phyloP scores from a whole-genome alignment of 2,329 filamentous ascomycete genomes.

The Rutstroemia sp. region DNA sequence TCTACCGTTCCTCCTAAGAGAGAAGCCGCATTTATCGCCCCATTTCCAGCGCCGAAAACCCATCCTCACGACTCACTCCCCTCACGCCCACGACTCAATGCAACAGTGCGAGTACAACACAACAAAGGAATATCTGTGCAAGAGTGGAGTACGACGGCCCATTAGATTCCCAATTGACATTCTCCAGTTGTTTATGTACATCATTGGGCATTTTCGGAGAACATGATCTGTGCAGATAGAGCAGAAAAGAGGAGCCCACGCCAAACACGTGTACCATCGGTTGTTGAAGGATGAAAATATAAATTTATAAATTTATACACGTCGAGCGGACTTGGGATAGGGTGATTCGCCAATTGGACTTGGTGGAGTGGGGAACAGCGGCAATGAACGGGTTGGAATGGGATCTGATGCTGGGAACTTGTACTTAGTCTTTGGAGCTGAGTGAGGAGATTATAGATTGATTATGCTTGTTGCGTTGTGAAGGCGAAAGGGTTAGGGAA shows the following conservation, averaged over 20 bases:
- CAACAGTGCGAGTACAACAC: not conserved
- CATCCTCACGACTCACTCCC: too few relatives aligned
- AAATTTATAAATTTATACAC: not conserved
- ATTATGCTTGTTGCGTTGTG: constrained; percentile 5
- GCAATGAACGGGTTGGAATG: not conserved
- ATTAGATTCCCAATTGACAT: not conserved
- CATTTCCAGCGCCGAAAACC: too few relatives aligned
- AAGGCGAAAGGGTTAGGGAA: not conserved
- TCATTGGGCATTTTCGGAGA: constrained; percentile 1
- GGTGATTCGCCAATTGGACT: not conserved
- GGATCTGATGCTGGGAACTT: not conserved
- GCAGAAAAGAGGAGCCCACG: not conserved
- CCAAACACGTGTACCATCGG: not conserved
- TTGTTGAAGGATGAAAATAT: not conserved
- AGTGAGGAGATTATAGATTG: not conserved
- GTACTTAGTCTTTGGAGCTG: not conserved
- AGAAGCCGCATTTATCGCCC: constrained; percentile 1
- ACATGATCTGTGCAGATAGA: not conserved
- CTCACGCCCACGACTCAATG: not conserved
- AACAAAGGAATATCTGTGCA: not conserved
- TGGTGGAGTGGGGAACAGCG: constrained; percentile 4
- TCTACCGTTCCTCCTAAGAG: not conserved
- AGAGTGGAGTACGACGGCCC: not conserved
- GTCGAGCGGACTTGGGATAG: not conserved
- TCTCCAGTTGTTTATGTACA: constrained; percentile 8